Evolutionary conservation across 2,329 filamentous ascomycete species (phyloP), one percentile per base, ranked within the genome.

Genomic region (Hypoxylon sp.): DNA sequence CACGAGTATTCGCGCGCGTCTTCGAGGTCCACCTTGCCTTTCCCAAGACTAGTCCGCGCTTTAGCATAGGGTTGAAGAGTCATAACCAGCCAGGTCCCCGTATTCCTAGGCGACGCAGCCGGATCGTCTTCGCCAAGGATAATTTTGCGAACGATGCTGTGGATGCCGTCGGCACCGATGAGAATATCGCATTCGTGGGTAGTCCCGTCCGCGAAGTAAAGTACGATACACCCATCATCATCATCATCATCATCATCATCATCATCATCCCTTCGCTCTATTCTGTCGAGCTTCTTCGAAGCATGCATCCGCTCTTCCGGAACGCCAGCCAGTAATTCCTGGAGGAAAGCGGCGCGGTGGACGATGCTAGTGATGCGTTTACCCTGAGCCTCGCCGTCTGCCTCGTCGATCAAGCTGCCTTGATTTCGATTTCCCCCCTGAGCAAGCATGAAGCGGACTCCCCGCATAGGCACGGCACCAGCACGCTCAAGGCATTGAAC

Each of bases 121-220:
- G 70, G 64, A 22, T 77, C 75, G 14, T 72, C 57, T n/a, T 72
- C 64, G 13, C 75, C 75, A 2, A 79, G 71, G 22, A 81, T 75
- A 9, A 80, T 58, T 60, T 80, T 77, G 6, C 81, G 75, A 1
- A 81, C 78, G 26, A 72, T 75, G 29, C 80, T 81, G 33, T 79
- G 78, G 5, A 82, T 78, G 14, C 81, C 80, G 55, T 83, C 81
- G 5, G 79, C 80, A 1, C 79, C 80, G 44, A 82, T 71, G 14
- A 82, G 75, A n/a, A 81, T 68, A 59, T 83, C 79, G 17, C 78
- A 76, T 8, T 73, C 70, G 39, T 73, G 68, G 2, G 64, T 72
- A 5, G 62, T 72, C 0, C 66, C 69, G 26, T 75, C 73, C 1
- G 68, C 50, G 46, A 76, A 75, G 39, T 62, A 13, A 0, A 76